Evolutionary conservation across 2,329 filamentous ascomycete genomes (phyloP), one percentile per base, ranked within the genome.

Genomic region (Phyllosticta ampelicida): DNA sequence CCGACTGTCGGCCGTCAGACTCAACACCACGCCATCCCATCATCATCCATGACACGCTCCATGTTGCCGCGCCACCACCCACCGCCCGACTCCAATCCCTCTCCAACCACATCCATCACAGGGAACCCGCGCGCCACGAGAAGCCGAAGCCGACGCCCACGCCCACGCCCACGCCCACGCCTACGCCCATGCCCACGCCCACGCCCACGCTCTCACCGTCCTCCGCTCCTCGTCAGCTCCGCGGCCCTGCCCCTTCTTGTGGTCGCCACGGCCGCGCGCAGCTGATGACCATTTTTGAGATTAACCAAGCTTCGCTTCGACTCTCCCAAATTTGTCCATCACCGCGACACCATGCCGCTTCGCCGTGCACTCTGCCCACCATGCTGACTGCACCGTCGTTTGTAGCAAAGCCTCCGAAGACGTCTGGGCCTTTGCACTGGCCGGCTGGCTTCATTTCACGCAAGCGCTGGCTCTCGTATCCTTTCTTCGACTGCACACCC

Each of bases 1-100:
- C 55, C 55, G 52, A 26, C 55, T 52, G 28, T 16, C 20, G 8
- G n/a, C 26, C 55, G 19, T 20, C 55, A 53, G 53, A 23, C 56
- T 58, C 56, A 58, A 54, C 56, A 58, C 56, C 56, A 51, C 56
- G 56, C 48, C 56, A 44, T 51, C n/a, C 44, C 36, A 50, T 23
- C 13, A 44, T n/a, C 36, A 44, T 44, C 16, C 13, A n/a, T 44
- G 36, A 44, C 36, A 44, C 36, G 36, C n/a, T 44, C 36, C 36
- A 44, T 44, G 36, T 44, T 44, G 36, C 36, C 36, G 36, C 36
- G 36, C 36, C 36, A 44, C 36, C 36, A n/a, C 30, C 30, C 30
- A 44, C 36, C 36, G 36, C 30, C 30, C 30, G 30, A 36, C 30
- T 36, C 30, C 30, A 36, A 36, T 36, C 30, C 30, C 30, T 44